phyloP scores from a whole-genome alignment of 768 basidiomycete species.

The Cyclocybe cylindracea region DNA sequence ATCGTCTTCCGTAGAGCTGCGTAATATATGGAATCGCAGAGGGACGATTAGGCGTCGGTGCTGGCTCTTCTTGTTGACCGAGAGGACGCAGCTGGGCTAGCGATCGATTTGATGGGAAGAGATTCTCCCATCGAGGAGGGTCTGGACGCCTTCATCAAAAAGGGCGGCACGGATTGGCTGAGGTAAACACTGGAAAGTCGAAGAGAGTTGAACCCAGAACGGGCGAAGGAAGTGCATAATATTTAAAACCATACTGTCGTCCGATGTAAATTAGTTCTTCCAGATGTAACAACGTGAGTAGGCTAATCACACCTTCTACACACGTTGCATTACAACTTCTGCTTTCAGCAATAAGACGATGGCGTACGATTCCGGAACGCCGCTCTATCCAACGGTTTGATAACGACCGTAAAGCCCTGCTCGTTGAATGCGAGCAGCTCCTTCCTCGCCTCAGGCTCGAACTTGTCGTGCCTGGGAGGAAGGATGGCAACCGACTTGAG shows the following conservation, averaged over 20 bases:
- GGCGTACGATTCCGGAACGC: constrained; percentile 4
- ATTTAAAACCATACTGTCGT: no score
- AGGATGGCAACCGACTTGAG: constrained; percentile 6
- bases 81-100: constrained; percentile 56
- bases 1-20: not conserved
- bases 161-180: constrained; percentile 45
- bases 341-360: not conserved
- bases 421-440: constrained; percentile 2
- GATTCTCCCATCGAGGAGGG: constrained; percentile 45
- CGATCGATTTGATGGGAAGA: constrained; percentile 62
- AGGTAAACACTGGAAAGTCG: constrained; percentile 9
- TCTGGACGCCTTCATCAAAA: constrained; percentile 50
- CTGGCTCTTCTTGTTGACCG: constrained; percentile 50
- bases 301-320: no score
- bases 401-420: constrained; percentile 1
- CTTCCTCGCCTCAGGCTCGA: not conserved
- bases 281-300: no score
- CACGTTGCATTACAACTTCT: no score
- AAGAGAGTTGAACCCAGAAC: no score
- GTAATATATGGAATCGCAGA: constrained; percentile 26
- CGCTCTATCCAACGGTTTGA: constrained; percentile 2
- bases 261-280: no score
- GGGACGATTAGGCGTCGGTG: constrained; percentile 57
- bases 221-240: no score
- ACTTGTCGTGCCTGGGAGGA: constrained; percentile 5